Percentiles rank a stretch among this genome's conserved stretches.
phyloP scores from a whole-genome alignment of 2,329 filamentous ascomycete genomes.

The Harringtonia aguacate region DNA sequence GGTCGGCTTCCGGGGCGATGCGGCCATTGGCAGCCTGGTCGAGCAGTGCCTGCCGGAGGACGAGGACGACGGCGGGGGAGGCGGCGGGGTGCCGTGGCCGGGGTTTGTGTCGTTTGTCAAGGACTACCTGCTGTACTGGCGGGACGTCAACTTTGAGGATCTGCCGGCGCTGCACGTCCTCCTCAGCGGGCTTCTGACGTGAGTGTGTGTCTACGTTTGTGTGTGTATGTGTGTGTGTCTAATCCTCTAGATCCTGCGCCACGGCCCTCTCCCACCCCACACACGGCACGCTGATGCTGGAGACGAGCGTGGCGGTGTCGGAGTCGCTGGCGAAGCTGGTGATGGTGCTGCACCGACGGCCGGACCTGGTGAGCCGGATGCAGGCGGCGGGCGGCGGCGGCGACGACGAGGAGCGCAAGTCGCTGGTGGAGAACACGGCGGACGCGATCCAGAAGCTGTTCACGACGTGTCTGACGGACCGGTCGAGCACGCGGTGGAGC shows the following conservation, averaged over 20 bases:
- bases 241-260: slow-evolving; percentile 56
- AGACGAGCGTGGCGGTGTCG: slow-evolving; percentile 73
- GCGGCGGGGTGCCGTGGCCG: slow-evolving; percentile 58
- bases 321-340: slow-evolving; percentile 72
- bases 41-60: slow-evolving; percentile 53
- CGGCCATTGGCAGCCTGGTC: slow-evolving; percentile 52
- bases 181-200: slow-evolving; percentile 48
- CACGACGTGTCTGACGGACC: slow-evolving; percentile 77
- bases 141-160: slow-evolving; percentile 69
- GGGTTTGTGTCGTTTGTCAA: slow-evolving; percentile 71
- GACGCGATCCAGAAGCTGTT: slow-evolving; percentile 88
- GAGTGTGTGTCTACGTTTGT: too few species aligned
- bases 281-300: slow-evolving; percentile 71
- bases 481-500: slow-evolving; percentile 54
- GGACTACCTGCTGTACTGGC: slow-evolving; percentile 70
- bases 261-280: slow-evolving; percentile 71
- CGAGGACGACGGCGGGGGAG: slow-evolving; percentile 52
- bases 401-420: slow-evolving; percentile 56
- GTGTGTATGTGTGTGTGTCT: too few species aligned
- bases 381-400: slow-evolving; percentile 18
- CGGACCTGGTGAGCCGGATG: slow-evolving; percentile 62
- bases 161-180: slow-evolving; percentile 64
- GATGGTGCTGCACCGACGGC: slow-evolving; percentile 71
- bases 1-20: slow-evolving; percentile 36
- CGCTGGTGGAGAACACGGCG: slow-evolving; percentile 76